phyloP scores from a whole-genome alignment of 805 yeast species.

The Starmerella bombicola region DNA sequence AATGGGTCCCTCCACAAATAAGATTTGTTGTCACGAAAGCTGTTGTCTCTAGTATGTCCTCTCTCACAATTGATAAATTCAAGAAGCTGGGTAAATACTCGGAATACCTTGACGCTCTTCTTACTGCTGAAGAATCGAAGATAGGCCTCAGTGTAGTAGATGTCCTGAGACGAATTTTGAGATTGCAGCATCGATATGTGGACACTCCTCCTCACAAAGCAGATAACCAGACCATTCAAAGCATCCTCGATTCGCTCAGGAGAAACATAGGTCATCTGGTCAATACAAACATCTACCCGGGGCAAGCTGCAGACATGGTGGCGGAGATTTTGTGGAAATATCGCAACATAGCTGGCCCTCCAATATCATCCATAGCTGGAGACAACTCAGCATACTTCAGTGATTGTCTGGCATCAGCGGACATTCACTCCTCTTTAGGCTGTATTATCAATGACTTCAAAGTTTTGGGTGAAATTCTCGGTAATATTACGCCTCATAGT shows the following conservation, averaged over 20 bases:
- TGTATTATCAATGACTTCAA: constrained; percentile 20
- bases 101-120: constrained; percentile 15
- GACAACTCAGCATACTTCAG: neutral
- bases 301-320: constrained; percentile 73
- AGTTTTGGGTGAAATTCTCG: constrained; percentile 21
- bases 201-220: constrained; percentile 8
- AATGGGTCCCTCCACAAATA: constrained; percentile 70
- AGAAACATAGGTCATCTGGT: constrained; percentile 55
- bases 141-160: constrained; percentile 81
- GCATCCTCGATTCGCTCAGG: constrained; percentile 11
- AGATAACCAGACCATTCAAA: constrained; percentile 5
- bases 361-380: neutral
- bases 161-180: constrained; percentile 39
- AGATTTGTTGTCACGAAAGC: constrained; percentile 53
- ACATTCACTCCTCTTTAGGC: constrained; percentile 5
- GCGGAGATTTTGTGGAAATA: constrained; percentile 41
- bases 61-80: constrained; percentile 20
- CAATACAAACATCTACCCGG: constrained; percentile 69
- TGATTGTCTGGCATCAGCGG: neutral
- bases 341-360: constrained; percentile 3
- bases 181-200: constrained; percentile 24
- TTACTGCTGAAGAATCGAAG: constrained; percentile 48
- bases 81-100: constrained; percentile 10
- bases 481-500: neutral
- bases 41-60: constrained; percentile 26